phyloP scores from a whole-genome alignment of 306 rosid genomes.

The Malus fusca region DNA sequence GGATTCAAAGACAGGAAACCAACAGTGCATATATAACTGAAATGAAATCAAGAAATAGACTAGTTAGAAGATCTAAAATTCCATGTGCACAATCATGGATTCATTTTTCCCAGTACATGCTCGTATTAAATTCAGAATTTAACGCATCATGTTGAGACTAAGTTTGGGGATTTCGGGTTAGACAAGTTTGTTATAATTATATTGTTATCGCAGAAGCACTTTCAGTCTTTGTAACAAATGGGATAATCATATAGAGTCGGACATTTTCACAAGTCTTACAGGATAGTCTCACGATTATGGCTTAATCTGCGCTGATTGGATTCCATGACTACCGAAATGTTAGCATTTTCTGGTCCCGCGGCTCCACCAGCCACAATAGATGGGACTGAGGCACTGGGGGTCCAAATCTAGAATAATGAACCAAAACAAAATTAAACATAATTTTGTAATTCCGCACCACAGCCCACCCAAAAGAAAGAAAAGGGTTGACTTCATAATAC shows the following conservation, averaged over 20 bases:
- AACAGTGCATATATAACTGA: neutral
- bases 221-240: neutral
- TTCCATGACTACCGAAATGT: constrained; percentile 57
- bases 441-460: constrained; percentile 8
- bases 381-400: constrained; percentile 68
- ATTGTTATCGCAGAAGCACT: neutral
- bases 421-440: constrained; percentile 22
- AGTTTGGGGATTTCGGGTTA: neutral
- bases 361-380: constrained; percentile 76
- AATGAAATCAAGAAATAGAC: neutral
- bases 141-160: neutral
- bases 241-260: neutral
- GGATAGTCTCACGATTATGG: constrained; percentile 58
- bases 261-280: constrained; percentile 48
- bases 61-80: neutral
- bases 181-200: neutral
- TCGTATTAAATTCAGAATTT: neutral
- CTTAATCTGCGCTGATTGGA: constrained; percentile 65
- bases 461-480: neutral
- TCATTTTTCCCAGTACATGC: neutral
- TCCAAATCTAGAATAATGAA: constrained; percentile 66
- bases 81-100: neutral
- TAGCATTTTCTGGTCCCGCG: constrained; percentile 64
- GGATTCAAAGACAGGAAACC: neutral
- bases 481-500: constrained; percentile 10